Conservation (phyloP, 2,329 filamentous ascomycete species). For the Microdochium trichocladiopsis region DNA sequence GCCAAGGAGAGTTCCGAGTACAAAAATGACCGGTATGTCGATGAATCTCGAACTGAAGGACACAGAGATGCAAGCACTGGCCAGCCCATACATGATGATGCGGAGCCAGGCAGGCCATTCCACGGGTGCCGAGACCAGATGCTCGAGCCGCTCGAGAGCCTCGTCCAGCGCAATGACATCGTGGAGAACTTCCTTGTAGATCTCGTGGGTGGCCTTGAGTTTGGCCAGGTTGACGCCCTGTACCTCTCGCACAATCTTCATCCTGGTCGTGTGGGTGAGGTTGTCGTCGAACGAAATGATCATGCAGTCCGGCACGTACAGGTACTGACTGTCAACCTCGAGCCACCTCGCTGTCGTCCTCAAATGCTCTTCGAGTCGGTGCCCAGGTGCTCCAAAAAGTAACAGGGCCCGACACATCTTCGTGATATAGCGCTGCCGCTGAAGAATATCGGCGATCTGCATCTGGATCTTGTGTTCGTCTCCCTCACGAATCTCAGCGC, state of each 20-base stretch:
- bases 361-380: slow-evolving; percentile 88
- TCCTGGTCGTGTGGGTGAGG: slow-evolving; percentile 58
- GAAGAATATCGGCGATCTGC: slow-evolving; percentile 61
- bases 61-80: slow-evolving; percentile 68
- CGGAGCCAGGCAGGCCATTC: slow-evolving; percentile 46
- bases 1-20: slow-evolving; percentile 69
- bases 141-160: slow-evolving; percentile 44
- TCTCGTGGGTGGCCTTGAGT: slow-evolving; percentile 51
- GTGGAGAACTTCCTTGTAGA: slow-evolving; percentile 60
- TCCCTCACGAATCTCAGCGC: slow-evolving; percentile 25
- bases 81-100: slow-evolving; percentile 67
- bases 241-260: slow-evolving; percentile 52
- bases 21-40: slow-evolving; percentile 70
- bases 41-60: slow-evolving; percentile 74
- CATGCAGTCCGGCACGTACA: slow-evolving; percentile 91
- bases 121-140: slow-evolving; percentile 43
- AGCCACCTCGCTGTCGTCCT: slow-evolving; percentile 83
- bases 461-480: slow-evolving; percentile 39
- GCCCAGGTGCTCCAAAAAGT: slow-evolving; percentile 84
- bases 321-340: slow-evolving; percentile 81
- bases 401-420: slow-evolving; percentile 82
- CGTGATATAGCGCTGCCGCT: slow-evolving; percentile 74
- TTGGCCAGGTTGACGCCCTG: slow-evolving; percentile 56
- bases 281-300: slow-evolving; percentile 82
- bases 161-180: slow-evolving; percentile 52